Percentiles rank a stretch among this genome's conserved stretches.
These are phyloP conservation scores for Neofusicoccum cordaticola DNA, from an alignment of 2,329 filamentous ascomycete species.

Conservation along the genomic window DNA sequence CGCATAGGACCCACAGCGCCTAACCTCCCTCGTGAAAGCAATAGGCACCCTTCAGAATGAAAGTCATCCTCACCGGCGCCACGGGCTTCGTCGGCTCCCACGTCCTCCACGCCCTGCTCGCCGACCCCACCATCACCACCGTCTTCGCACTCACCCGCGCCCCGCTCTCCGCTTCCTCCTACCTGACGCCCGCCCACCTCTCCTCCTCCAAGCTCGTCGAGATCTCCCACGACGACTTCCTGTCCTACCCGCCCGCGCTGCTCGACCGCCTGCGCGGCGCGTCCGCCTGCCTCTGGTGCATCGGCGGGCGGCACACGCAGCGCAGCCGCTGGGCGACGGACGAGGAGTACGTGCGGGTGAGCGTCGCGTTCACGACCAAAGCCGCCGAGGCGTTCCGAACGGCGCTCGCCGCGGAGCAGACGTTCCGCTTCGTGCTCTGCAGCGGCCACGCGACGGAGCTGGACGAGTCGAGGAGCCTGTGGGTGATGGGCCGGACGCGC, in stretches of 20 bases:
- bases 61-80: slow-evolving; percentile 20
- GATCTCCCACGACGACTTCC: neutral
- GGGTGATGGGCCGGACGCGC: slow-evolving; percentile 1
- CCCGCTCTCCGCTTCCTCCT: neutral
- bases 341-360: neutral
- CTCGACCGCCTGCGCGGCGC: neutral
- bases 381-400: neutral
- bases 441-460: neutral
- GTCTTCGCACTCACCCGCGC: neutral
- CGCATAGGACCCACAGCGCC: neutral
- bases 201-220: neutral
- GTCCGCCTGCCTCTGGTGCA: too few relatives aligned
- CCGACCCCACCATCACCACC: neutral
- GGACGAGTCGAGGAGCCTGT: neutral
- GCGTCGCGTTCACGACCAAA: neutral
- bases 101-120: slow-evolving; percentile 17
- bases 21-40: too few relatives aligned
- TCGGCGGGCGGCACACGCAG: slow-evolving; percentile 1
- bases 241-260: neutral
- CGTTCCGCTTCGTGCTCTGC: neutral
- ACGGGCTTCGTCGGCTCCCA: slow-evolving; percentile 20
- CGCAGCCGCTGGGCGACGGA: neutral
- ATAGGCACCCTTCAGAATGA: neutral
- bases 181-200: neutral
- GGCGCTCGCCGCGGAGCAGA: neutral